Percentiles rank a stretch among this genome's conserved stretches.
Evolutionary conservation across 495 filamentous ascomycete genomes (phyloP).

Genomic region (Hyaloscypha finlandica): DNA sequence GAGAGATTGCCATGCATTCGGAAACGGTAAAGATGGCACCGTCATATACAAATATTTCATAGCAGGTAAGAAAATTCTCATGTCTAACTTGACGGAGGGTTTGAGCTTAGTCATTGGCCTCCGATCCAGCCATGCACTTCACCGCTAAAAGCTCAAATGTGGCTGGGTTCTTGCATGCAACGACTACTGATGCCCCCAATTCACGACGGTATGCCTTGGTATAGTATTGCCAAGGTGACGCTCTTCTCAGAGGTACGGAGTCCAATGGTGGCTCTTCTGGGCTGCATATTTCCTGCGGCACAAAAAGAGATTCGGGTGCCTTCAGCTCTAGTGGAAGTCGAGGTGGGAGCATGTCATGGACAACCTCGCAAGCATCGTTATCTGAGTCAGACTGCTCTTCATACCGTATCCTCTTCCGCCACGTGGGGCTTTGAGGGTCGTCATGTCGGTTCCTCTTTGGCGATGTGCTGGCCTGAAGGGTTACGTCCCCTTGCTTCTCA

Average conservation of each 20-base stretch:
- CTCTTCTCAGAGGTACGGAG: slow-evolving; percentile 20
- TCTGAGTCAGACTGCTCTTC: neutral
- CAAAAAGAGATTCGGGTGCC: neutral
- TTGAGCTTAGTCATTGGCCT: too few relatives aligned
- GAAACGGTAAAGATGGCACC: slow-evolving; percentile 15
- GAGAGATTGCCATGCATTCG: slow-evolving; percentile 21
- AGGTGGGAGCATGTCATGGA: too few relatives aligned
- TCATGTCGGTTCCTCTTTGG: neutral
- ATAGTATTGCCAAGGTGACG: slow-evolving; percentile 20
- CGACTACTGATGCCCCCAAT: too few relatives aligned
- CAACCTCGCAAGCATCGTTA: neutral
- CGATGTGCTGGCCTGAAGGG: neutral
- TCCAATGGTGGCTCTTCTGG: too few relatives aligned
- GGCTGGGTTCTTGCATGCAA: neutral
- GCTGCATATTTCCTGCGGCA: neutral
- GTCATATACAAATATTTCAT: slow-evolving; percentile 13
- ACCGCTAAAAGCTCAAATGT: slow-evolving; percentile 11
- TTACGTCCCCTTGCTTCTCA: neutral
- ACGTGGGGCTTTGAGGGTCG: too few relatives aligned
- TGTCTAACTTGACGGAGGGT: too few relatives aligned
- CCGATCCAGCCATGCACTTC: slow-evolving; percentile 17
- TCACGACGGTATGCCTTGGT: slow-evolving; percentile 18
- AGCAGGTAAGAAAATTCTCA: slow-evolving; percentile 21
- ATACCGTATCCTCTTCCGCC: neutral
- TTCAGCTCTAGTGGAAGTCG: neutral